These are phyloP conservation scores for Talaromyces funiculosus DNA, from an alignment of 2,329 filamentous ascomycete genomes.

Conservation along the genomic window DNA sequence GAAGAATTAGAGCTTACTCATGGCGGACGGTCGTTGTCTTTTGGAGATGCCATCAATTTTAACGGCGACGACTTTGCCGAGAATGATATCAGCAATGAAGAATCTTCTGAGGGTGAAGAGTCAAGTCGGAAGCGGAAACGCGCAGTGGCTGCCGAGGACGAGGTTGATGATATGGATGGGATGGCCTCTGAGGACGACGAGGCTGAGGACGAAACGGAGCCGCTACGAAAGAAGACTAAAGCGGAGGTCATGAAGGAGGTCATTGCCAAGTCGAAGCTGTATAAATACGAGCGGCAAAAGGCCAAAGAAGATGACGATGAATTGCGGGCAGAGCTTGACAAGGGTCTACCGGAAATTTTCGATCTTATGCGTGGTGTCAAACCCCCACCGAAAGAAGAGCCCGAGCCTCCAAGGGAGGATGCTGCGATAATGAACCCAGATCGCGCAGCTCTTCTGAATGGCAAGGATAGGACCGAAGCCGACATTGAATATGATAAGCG, in stretches of 20 bases:
- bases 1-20: slow-evolving; percentile 72
- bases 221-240: slow-evolving; percentile 86
- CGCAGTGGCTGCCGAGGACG: slow-evolving; percentile 33
- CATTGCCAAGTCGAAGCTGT: slow-evolving; percentile 90
- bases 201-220: slow-evolving; percentile 52
- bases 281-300: slow-evolving; percentile 92
- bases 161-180: slow-evolving; percentile 40
- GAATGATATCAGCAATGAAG: slow-evolving; percentile 55
- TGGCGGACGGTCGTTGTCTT: slow-evolving; percentile 66
- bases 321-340: slow-evolving; percentile 74
- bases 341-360: slow-evolving; percentile 72
- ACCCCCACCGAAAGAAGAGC: slow-evolving; percentile 44
- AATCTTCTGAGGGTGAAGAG: slow-evolving; percentile 43
- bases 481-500: slow-evolving; percentile 85
- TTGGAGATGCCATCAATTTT: slow-evolving; percentile 48
- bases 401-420: slow-evolving; percentile 40
- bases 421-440: slow-evolving; percentile 56
- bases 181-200: slow-evolving; percentile 44
- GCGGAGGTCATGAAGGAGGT: slow-evolving; percentile 97
- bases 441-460: slow-evolving; percentile 55
- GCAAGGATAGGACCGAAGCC: slow-evolving; percentile 59
- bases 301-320: slow-evolving; percentile 92
- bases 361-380: slow-evolving; percentile 60
- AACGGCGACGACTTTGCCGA: slow-evolving; percentile 71
- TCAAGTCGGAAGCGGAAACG: slow-evolving; percentile 48